A percentile compares a stretch with the other conserved stretches of the same genome.
phyloP scores from a whole-genome alignment of 345 rosid genomes.

The Garcia nutans region DNA sequence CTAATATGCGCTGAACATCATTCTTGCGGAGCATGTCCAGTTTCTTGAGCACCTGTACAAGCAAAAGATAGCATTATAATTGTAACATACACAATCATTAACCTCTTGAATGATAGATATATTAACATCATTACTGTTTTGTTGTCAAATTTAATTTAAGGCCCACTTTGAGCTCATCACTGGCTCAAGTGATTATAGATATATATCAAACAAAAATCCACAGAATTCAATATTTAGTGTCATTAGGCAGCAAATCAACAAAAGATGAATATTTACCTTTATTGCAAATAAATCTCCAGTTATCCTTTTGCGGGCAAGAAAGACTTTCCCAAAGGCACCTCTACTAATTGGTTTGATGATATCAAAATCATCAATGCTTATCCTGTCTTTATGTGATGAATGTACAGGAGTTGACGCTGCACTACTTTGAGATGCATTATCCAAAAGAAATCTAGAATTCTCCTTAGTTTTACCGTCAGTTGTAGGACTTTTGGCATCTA shows the following conservation, averaged over 20 bases:
- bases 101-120: background rate
- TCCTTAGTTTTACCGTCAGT: slow-evolving; percentile 43
- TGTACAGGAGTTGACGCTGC: slow-evolving; percentile 47
- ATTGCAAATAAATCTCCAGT: slow-evolving; percentile 89
- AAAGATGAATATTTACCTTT: slow-evolving; percentile 44
- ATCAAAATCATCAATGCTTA: slow-evolving; percentile 80
- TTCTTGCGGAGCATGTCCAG: slow-evolving; percentile 80
- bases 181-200: background rate
- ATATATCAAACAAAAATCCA: background rate
- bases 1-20: slow-evolving; percentile 72
- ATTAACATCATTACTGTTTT: too few species aligned
- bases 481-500: slow-evolving; percentile 41
- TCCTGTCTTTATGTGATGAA: slow-evolving; percentile 55
- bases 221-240: background rate
- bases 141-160: too few species aligned
- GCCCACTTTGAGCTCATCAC: background rate
- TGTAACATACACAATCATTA: slow-evolving; percentile 4
- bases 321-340: slow-evolving; percentile 87
- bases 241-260: background rate
- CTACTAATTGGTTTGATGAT: slow-evolving; percentile 82
- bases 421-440: slow-evolving; percentile 50
- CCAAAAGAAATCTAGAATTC: slow-evolving; percentile 33
- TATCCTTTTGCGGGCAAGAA: slow-evolving; percentile 77
- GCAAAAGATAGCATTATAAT: slow-evolving; percentile 25
- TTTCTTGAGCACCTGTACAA: slow-evolving; percentile 66